These are phyloP conservation scores for Ceratobasidium papillatum DNA, from an alignment of 1,284 basidiomycete genomes.

Conservation along the genomic window DNA sequence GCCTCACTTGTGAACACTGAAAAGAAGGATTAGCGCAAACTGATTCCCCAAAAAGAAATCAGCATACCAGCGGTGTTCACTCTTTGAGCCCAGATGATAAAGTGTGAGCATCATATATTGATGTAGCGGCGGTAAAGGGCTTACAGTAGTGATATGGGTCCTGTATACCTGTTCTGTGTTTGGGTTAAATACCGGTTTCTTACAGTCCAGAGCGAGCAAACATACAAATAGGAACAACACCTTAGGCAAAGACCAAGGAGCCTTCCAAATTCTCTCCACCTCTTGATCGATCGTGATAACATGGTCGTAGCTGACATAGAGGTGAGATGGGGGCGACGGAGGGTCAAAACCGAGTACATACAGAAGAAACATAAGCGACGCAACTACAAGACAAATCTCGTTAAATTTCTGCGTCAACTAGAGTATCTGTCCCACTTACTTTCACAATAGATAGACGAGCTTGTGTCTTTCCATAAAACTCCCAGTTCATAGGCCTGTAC, in stretches of 20 bases:
- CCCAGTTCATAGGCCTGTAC: conserved; percentile 20
- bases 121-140: neutral
- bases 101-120: neutral
- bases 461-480: conserved; percentile 23
- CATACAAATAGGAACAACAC: conserved; percentile 28
- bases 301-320: conserved; percentile 13
- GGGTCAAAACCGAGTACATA: neutral
- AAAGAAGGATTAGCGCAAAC: neutral
- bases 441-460: conserved; percentile 12
- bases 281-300: conserved; percentile 27
- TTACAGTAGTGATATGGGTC: conserved; percentile 20
- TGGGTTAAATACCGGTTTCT: neutral
- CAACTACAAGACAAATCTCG: neutral
- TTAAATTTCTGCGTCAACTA: neutral
- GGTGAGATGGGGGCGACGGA: conserved; percentile 4
- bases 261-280: conserved; percentile 27
- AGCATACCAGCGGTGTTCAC: conserved; percentile 23
- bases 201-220: neutral
- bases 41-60: neutral
- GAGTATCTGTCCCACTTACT: neutral
- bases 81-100: neutral
- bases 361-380: conserved; percentile 21
- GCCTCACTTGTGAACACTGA: conserved; percentile 21
- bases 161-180: conserved; percentile 20
- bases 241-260: conserved; percentile 30